phyloP scores from a whole-genome alignment of 2,329 filamentous ascomycete species.

The Parafenestella ontariensis region DNA sequence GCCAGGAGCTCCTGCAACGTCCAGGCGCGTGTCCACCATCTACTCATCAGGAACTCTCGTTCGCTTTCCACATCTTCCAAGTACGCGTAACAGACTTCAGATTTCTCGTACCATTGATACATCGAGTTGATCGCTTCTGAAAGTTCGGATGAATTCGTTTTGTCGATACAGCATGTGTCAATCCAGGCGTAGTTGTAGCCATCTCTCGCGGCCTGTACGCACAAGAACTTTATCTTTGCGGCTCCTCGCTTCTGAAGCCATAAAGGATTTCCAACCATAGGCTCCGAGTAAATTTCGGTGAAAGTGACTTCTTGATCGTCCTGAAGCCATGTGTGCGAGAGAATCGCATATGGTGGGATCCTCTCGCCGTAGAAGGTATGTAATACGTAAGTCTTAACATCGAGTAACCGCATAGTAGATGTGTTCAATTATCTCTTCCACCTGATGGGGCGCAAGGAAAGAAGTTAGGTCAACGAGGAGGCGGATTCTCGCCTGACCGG shows the following conservation, averaged over 20 bases:
- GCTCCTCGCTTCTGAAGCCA: not conserved
- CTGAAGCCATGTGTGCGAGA: not conserved
- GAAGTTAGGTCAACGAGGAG: too few relatives aligned
- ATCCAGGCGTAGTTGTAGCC: not conserved
- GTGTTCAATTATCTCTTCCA: too few relatives aligned
- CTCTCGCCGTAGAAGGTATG: not conserved
- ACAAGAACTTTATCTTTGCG: not conserved
- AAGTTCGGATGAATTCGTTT: not conserved
- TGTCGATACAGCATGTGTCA: not conserved
- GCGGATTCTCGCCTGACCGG: too few relatives aligned
- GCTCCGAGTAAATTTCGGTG: not conserved
- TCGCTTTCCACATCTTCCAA: not conserved
- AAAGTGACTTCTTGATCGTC: not conserved
- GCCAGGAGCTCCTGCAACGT: slow-evolving; percentile 20
- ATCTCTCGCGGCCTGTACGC: not conserved
- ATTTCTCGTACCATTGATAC: not conserved
- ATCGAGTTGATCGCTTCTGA: too few relatives aligned
- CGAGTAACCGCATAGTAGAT: not conserved
- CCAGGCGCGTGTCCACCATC: slow-evolving; percentile 15
- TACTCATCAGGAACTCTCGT: not conserved
- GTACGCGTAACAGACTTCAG: not conserved
- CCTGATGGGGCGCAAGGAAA: too few relatives aligned
- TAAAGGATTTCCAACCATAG: not conserved
- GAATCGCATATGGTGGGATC: not conserved
- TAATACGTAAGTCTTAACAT: not conserved